Evolutionary conservation across 164 flowering plant genomes (phyloP), one percentile per base, ranked within the genome.

Genomic region (Dillenia suffruticosa): DNA sequence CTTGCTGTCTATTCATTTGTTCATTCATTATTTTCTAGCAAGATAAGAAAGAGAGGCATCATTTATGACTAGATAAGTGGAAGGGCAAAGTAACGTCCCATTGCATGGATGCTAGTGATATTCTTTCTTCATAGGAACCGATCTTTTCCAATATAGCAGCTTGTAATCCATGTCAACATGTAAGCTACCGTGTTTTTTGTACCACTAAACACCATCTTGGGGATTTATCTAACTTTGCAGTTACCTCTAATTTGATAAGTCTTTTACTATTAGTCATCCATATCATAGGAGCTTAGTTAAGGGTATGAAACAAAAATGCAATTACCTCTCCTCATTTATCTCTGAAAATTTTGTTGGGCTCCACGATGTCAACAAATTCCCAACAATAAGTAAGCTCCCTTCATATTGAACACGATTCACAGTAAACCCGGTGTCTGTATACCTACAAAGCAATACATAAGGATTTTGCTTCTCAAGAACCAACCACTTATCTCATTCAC

Each of bases 331-430:
- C 43, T 81, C 70, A 64, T 82, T 89, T 32, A 90, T 64, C 12
- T 93, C 92, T 10, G 96, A 76, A 51, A 90, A 85, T 45, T 63
- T 84, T 49, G 68, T 82, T n/a, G 98, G 96, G 51, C 77, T 70
- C 98, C 98, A 93, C 44, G 94, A 88, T 74, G 80, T 63, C 1
- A 89, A 55, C 80, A 90, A 65, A 47, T 89, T 90, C 46, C 95
- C 98, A 51, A 87, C 72, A 68, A 94, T 81, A 26, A 93, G 85
- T 79, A 93, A 66, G 72, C 96, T 87, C 14, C 98, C 98, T 77
- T 93, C 96, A 72, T 93, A 85, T 7, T 78, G 44, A 8, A 80
- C 89, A 9, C 86, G 87, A 70, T 86, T 93, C 19, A 93, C 87
- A 2, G 82, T 86, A 72, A 93, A 93, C 14, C 92, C 92, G 0